Base-by-base conservation (phyloP, 768 basidiomycete genomes). In the Agrocybe pediades region DNA sequence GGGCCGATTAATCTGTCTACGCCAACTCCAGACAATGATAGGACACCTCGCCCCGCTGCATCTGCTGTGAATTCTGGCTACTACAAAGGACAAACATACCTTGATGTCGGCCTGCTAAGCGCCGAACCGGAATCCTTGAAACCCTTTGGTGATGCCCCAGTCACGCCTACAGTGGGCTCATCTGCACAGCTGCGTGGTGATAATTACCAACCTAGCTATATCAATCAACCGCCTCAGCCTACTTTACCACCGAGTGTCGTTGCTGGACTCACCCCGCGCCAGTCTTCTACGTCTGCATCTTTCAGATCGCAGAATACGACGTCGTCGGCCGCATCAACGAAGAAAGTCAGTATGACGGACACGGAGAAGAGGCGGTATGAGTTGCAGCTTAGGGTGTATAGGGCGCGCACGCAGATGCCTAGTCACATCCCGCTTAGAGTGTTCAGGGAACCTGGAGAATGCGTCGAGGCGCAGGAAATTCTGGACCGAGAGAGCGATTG, bases 391-490 rank as follows among this genome's bases (percentile, higher is more conserved):
- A 73, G 90, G 26, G 78, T 92, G 49, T 83, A 82, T 70, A 74
- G 70, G 54, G 88, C 88, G 23, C 71, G 88, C 50, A 74, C 72
- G 57, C 68, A 77, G 63, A 80, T 90, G 62, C 86, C 88, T 4
- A 60, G 67, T 25, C 72, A 81, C 57, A 74, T 90, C 9, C 68
- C 72, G 17, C 67, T 92, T 62, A 77, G 88, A 48, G 66, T 92
- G 23, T 93, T 93, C 65, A 78, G 82, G 60, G 68, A 82, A 39
- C 86, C 91, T 9, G 70, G 61, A 57, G 88, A 93, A 61, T 92
- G 90, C 64, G 74, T 79, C 15, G 90, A 92, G 68, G 80, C 77
- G 20, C 70, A 69, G 30, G 69, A 74, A 43, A 72, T 83, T 52
- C 62, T 83, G 46, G 61, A 56, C 43, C 63, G 61, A 47, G 64